Evolutionary conservation across 176 grass and related monocot species (phyloP), one percentile per base, ranked within the genome.

Genomic region (Ensete ventricosum): DNA sequence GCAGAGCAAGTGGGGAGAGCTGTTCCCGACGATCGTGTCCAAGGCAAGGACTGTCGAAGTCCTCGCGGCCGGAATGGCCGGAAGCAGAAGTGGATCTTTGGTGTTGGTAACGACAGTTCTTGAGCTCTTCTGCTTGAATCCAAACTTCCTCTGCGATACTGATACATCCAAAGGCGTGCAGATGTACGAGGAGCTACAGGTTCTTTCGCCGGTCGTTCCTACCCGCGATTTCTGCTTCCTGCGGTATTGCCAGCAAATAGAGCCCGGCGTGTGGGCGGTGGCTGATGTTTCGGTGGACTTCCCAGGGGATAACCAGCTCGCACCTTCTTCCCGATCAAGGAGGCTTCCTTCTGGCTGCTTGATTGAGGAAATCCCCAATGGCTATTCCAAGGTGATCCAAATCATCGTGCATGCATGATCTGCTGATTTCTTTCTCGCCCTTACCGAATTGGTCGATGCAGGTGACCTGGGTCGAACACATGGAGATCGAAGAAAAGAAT

Each of bases 401-500:
- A 63, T 13, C 9, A 8, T 9, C 20, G 8, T 3, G 1, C 16
- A 17, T 3, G 1, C 16, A 17, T 70, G 17, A 43, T 43, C 34
- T 43, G 5, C 34, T 6, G 34, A 43, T 3, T 20, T 51, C 29
- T 50, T 17, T 70, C 11, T 19, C 34, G 1, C 22, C 34, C 51
- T 48, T 21, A 10, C 16, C 19, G 14, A 50, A 48, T 14, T 14
- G 4, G 65, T 27, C 34, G 14, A 67, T 69, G 77, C 64, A 97
- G 94, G 80, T 98, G 29, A 98, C 85, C 52, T 98, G 94, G 94
- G 88, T 98, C 0, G 94, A 98, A 64, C 94, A 98, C 77, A 79
- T 89, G 84, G 94, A 93, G 74, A 79, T 93, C 1, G 88, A 97
- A 79, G 90, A 98, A 54, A 91, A 82, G 78, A 68, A 62, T 52